A percentile compares a stretch with the other conserved stretches of the same genome.
These are phyloP conservation scores for Monosporascus sp. DNA, from an alignment of 2,329 filamentous ascomycete genomes.

Conservation along the genomic window DNA sequence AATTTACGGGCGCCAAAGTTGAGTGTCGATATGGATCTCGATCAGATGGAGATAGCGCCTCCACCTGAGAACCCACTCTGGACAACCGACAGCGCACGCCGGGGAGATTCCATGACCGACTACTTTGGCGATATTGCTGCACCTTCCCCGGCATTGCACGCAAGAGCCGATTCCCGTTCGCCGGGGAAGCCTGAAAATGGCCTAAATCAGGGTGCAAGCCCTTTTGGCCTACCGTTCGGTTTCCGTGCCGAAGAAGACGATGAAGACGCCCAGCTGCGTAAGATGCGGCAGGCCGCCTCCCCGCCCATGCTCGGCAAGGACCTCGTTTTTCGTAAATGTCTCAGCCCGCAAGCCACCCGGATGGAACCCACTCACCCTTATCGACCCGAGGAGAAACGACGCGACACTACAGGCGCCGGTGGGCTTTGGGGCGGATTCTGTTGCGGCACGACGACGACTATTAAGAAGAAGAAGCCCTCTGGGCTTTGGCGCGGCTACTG, in stretches of 20 bases:
- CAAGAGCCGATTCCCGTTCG: conserved; percentile 13
- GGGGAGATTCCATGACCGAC: conserved; percentile 18
- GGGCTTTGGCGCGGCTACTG: conserved; percentile 79
- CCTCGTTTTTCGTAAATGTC: conserved; percentile 73
- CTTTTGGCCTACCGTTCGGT: conserved; percentile 41
- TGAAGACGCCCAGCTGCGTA: conserved; percentile 36
- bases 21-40: conserved; percentile 27
- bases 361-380: conserved; percentile 71
- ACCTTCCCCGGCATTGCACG: conserved; percentile 18
- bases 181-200: conserved; percentile 32
- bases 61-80: conserved; percentile 25
- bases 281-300: conserved; percentile 49
- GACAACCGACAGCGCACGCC: conserved; percentile 18
- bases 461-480: conserved; percentile 18
- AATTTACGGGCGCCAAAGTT: conserved; percentile 38
- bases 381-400: conserved; percentile 42
- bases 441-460: conserved; percentile 23
- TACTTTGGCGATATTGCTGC: conserved; percentile 7
- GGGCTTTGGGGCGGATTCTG: conserved; percentile 79
- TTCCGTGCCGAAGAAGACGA: conserved; percentile 31
- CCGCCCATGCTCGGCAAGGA: conserved; percentile 88
- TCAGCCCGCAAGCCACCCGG: conserved; percentile 77
- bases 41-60: conserved; percentile 25
- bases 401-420: conserved; percentile 50
- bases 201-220: conserved; percentile 29